Evolutionary conservation across 2,329 filamentous ascomycete species (phyloP).

Genomic region (Macroventuria anomochaeta): DNA sequence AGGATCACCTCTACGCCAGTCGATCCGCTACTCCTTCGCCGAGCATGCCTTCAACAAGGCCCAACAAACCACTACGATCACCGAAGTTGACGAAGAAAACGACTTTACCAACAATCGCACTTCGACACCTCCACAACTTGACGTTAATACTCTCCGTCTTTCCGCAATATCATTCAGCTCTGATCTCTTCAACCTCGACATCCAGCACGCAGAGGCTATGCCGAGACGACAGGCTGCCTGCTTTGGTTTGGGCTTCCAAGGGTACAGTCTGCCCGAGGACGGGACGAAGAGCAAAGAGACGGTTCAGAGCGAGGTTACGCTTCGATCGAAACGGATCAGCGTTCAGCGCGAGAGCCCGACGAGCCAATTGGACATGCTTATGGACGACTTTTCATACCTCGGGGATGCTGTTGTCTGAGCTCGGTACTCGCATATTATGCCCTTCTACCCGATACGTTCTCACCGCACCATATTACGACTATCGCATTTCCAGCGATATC

Average conservation of each 20-base stretch:
- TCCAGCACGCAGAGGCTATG: conserved; percentile 29
- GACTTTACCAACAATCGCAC: conserved; percentile 8
- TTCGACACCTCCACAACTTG: conserved; percentile 33
- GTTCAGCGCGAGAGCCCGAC: conserved; percentile 30
- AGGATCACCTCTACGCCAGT: conserved; percentile 30
- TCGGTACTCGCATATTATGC: too few relatives aligned
- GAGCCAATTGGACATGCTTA: conserved; percentile 34
- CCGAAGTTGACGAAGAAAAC: conserved; percentile 10
- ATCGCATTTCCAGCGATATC: too few relatives aligned
- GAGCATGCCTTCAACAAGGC: conserved; percentile 20
- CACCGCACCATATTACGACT: too few relatives aligned
- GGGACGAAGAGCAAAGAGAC: conserved; percentile 36
- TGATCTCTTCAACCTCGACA: conserved; percentile 37
- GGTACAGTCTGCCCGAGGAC: conserved; percentile 42
- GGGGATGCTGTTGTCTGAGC: conserved; percentile 39
- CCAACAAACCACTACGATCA: conserved; percentile 12
- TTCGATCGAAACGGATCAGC: conserved; percentile 19
- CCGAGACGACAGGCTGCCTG: conserved; percentile 40
- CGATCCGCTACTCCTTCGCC: conserved; percentile 27
- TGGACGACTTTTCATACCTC: conserved; percentile 45
- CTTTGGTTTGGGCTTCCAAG: conserved; percentile 44
- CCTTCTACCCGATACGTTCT: too few relatives aligned
- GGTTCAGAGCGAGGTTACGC: conserved; percentile 27
- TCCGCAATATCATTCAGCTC: conserved; percentile 35
- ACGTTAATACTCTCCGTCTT: conserved; percentile 33